Conservation (phyloP, 2,329 filamentous ascomycete species). For the Diaporthe citri region DNA sequence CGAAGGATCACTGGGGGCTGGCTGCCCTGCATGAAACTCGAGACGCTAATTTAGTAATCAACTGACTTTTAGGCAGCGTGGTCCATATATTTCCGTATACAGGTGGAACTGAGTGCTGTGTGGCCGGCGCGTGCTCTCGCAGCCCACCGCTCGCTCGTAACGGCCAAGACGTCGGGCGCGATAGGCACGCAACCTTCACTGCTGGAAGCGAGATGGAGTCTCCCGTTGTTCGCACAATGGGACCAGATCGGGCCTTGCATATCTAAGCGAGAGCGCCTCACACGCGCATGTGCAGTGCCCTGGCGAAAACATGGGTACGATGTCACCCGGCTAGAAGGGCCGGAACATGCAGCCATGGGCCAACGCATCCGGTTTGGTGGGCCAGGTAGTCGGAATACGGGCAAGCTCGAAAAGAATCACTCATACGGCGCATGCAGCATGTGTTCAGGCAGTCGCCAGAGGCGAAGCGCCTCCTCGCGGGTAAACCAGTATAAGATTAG, state of each 20-base stretch:
- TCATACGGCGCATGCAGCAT: neutral
- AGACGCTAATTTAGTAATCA: constrained; percentile 19
- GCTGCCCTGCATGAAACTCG: constrained; percentile 3
- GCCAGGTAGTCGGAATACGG: constrained; percentile 19
- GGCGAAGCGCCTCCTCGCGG: neutral
- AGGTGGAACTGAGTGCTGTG: neutral
- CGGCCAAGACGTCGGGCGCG: neutral
- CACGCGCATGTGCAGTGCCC: neutral
- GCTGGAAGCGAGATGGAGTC: neutral
- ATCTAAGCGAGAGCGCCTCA: neutral
- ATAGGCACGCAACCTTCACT: neutral
- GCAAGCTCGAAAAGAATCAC: constrained; percentile 14
- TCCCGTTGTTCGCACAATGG: neutral
- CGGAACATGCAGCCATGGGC: constrained; percentile 7
- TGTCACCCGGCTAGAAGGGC: constrained; percentile 20
- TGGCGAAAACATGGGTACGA: neutral
- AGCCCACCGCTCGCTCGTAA: neutral
- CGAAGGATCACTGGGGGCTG: constrained; percentile 6
- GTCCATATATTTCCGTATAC: constrained; percentile 1
- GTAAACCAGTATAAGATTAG: neutral
- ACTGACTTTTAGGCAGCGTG: constrained; percentile 18
- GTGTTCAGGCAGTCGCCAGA: constrained; percentile 4
- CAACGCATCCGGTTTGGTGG: constrained; percentile 22
- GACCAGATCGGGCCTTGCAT: neutral
- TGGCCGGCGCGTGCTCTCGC: neutral